These are phyloP conservation scores for Sophora flavescens DNA, from an alignment of 306 rosid genomes.

Conservation along the genomic window DNA sequence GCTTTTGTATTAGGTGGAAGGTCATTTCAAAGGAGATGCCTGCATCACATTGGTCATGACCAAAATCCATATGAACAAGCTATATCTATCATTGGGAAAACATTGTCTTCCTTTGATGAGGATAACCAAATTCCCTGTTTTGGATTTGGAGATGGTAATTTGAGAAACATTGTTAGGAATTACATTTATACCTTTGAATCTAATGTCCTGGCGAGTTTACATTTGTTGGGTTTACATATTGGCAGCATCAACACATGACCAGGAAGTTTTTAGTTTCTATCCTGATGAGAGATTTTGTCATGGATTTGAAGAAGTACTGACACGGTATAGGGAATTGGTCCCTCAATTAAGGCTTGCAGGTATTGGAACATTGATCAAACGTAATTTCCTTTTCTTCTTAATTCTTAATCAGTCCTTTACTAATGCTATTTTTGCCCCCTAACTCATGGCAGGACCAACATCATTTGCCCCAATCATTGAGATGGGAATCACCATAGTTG, in stretches of 20 bases:
- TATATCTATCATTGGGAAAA: conserved; percentile 89
- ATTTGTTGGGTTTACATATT: conserved; percentile 45
- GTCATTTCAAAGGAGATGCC: conserved; percentile 86
- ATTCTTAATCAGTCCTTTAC: conserved; percentile 18
- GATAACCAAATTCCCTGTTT: conserved; percentile 94
- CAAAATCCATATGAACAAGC: conserved; percentile 98
- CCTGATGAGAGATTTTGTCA: conserved; percentile 80
- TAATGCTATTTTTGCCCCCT: conserved; percentile 38
- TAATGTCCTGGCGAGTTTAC: conserved; percentile 21
- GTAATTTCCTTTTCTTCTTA: conserved; percentile 1
- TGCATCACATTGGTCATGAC: conserved; percentile 86
- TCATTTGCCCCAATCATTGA: conserved; percentile 93
- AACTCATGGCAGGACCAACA: conserved; percentile 77
- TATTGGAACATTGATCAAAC: conserved; percentile 45
- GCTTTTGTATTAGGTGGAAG: conserved; percentile 62
- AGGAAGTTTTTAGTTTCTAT: conserved; percentile 91
- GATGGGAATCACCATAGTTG: conserved; percentile 95
- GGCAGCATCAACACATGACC: conserved; percentile 94
- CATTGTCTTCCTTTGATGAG: conserved; percentile 86
- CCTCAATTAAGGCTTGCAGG: conserved; percentile 93
- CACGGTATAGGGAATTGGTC: conserved; percentile 76
- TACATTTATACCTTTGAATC: conserved; percentile 19
- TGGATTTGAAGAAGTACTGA: conserved; percentile 97
- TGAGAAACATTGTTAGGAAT: neutral
- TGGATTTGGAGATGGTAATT: conserved; percentile 96